Evolutionary conservation across 2,329 filamentous ascomycete genomes (phyloP).

Genomic region (Fusarium ramigenum): DNA sequence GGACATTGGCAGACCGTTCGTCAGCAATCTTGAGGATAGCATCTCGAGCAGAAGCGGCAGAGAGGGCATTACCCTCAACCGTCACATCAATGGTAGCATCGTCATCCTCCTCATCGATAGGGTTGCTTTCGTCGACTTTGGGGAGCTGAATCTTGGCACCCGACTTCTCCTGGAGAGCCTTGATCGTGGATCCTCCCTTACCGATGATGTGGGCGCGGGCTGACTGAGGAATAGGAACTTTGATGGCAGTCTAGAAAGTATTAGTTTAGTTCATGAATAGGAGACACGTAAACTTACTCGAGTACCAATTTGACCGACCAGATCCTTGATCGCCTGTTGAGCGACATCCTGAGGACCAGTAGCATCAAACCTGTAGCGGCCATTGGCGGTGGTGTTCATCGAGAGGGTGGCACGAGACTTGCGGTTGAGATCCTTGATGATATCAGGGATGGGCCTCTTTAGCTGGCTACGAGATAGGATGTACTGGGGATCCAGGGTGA

Average conservation of each 20-base stretch:
- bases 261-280: slow-evolving; percentile 29
- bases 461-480: slow-evolving; percentile 80
- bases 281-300: slow-evolving; percentile 65
- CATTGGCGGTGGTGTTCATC: slow-evolving; percentile 76
- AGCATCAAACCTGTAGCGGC: slow-evolving; percentile 82
- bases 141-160: slow-evolving; percentile 92
- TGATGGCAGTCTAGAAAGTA: slow-evolving; percentile 61
- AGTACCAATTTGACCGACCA: slow-evolving; percentile 86
- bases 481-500: slow-evolving; percentile 78
- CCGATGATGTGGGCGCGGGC: slow-evolving; percentile 92
- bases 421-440: slow-evolving; percentile 91
- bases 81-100: slow-evolving; percentile 85
- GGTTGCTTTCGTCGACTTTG: slow-evolving; percentile 73
- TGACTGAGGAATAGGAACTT: slow-evolving; percentile 83
- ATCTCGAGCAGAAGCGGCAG: slow-evolving; percentile 82
- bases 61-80: slow-evolving; percentile 91
- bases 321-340: slow-evolving; percentile 87
- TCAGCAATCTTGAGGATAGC: slow-evolving; percentile 89
- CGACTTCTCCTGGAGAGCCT: slow-evolving; percentile 87
- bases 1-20: slow-evolving; percentile 84
- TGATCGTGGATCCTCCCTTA: slow-evolving; percentile 88
- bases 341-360: slow-evolving; percentile 85
- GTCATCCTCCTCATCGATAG: slow-evolving; percentile 75
- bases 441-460: slow-evolving; percentile 85
- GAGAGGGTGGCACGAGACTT: slow-evolving; percentile 88